phyloP scores from a whole-genome alignment of 1,139 yeast genomes.

The Meyerozyma athensensis region DNA sequence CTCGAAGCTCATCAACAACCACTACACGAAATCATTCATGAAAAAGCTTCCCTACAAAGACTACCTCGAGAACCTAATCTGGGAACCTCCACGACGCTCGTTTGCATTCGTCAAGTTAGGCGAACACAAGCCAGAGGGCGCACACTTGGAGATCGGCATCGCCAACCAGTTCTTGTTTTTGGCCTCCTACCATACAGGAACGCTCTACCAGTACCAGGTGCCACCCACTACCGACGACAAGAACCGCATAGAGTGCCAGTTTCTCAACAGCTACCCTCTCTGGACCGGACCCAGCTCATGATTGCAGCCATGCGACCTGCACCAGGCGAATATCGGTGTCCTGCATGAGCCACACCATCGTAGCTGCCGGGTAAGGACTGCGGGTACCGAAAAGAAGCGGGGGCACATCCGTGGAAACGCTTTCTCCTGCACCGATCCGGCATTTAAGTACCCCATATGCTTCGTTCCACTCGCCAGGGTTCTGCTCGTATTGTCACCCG shows the following conservation, averaged over 20 bases:
- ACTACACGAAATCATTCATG: slow-evolving; percentile 35
- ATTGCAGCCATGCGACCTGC: not conserved
- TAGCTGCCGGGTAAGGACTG: not conserved
- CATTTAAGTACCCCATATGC: slow-evolving; percentile 1
- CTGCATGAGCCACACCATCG: no score
- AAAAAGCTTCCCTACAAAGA: slow-evolving; percentile 40
- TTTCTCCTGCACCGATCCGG: slow-evolving; percentile 2
- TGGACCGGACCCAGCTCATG: not conserved
- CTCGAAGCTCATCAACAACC: slow-evolving; percentile 25
- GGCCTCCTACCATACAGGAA: slow-evolving; percentile 38
- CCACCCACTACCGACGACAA: slow-evolving; percentile 19
- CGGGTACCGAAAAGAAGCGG: not conserved
- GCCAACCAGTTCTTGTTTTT: slow-evolving; percentile 28
- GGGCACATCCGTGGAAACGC: slow-evolving; percentile 2
- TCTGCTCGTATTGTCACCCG: not conserved
- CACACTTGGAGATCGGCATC: slow-evolving; percentile 36
- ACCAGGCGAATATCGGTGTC: no score
- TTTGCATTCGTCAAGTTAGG: slow-evolving; percentile 41
- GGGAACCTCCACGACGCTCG: slow-evolving; percentile 44
- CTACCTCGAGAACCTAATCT: slow-evolving; percentile 38
- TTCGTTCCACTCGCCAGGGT: not conserved
- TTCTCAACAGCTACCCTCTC: slow-evolving; percentile 16
- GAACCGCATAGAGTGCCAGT: slow-evolving; percentile 27
- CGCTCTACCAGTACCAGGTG: slow-evolving; percentile 39
- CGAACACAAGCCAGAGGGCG: slow-evolving; percentile 20